Percentiles rank a stretch among this genome's conserved stretches.
Evolutionary conservation across 225 moss, liverwort and hornwort genomes (phyloP).

Genomic region (Physcomitrellopsis africana): DNA sequence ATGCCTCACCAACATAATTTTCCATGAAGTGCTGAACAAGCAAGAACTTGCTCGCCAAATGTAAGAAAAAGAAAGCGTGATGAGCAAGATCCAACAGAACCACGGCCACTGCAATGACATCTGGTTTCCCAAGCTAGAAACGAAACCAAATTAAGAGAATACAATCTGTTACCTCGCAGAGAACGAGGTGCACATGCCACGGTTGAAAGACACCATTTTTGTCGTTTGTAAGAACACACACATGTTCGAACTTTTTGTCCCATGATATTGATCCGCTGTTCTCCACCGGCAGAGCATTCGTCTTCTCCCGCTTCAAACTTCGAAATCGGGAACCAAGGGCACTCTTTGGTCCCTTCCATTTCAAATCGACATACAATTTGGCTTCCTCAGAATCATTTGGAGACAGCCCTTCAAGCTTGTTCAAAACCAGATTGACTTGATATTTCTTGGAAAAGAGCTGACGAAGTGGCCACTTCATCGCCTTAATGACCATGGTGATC

Average conservation of each 20-base stretch:
- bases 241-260: conserved; percentile 80
- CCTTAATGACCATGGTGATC: conserved; percentile 84
- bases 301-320: conserved; percentile 73
- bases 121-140: conserved; percentile 1
- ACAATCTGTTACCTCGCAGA: conserved; percentile 71
- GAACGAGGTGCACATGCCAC: conserved; percentile 81
- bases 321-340: conserved; percentile 87
- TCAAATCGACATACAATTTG: conserved; percentile 74
- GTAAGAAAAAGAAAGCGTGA: background rate
- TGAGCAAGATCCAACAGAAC: conserved; percentile 5
- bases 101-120: background rate
- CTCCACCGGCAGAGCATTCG: conserved; percentile 58
- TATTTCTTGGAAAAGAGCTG: conserved; percentile 78
- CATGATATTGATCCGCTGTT: conserved; percentile 66
- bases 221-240: conserved; percentile 68
- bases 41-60: background rate
- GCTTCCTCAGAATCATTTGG: conserved; percentile 44
- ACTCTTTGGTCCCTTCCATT: conserved; percentile 89
- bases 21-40: background rate
- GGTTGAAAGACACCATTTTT: conserved; percentile 80
- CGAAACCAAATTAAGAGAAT: background rate
- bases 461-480: conserved; percentile 91
- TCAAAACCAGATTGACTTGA: conserved; percentile 78
- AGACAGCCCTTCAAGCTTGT: conserved; percentile 70
- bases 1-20: background rate